Base-by-base conservation (phyloP, 352 stramenopile genomes). In the Pythium pyrilobum region DNA sequence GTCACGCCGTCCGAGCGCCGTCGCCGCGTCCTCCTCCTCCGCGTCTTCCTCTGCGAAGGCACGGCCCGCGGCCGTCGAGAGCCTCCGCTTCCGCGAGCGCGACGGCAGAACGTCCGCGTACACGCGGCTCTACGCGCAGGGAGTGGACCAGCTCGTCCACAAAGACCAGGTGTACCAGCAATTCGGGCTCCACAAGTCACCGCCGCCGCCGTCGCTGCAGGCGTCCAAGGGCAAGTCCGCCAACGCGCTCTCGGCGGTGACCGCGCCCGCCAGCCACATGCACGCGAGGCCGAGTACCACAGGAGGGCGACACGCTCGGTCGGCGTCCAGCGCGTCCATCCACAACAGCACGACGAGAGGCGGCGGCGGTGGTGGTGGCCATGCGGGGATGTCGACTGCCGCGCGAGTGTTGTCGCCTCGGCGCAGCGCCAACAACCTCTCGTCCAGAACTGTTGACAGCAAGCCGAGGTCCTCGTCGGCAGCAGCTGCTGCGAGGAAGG, bases 111-210 rank as follows among this genome's bases (percentile, higher is more conserved):
- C 60, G 11, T 64, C 62, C 1, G 67, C 71, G 18, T 81, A 73
- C 53, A 63, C 73, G 21, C 66, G 79, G 11, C 56, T 90, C 33
- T 90, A 88, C 47, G 62, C 71, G 0, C 74, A 88, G 41, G 79
- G 66, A 16, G 69, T 74, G 39, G 69, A 77, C 36, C 48, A 77
- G n/a, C 61, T 72, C 24, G 61, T 75, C 25, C 71, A 88, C 61
- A 87, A 85, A 49, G 63, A 85, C 46, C 62, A 68, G 6, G 62
- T 90, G 3, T 85, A 75, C 36, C 67, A 67, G 36, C 67, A 81
- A 33, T 90, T 86, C 49, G 76, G 79, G 2, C 57, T 85, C 3
- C 48, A 66, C 62, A 71, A 67, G 34, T 57, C 56, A 0, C 47
- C 56, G 5, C 48, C 41, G 20, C 21, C 52, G 11, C 31, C 50